phyloP scores from a whole-genome alignment of 2,329 filamentous ascomycete genomes.

The Neofusicoccum sp. region DNA sequence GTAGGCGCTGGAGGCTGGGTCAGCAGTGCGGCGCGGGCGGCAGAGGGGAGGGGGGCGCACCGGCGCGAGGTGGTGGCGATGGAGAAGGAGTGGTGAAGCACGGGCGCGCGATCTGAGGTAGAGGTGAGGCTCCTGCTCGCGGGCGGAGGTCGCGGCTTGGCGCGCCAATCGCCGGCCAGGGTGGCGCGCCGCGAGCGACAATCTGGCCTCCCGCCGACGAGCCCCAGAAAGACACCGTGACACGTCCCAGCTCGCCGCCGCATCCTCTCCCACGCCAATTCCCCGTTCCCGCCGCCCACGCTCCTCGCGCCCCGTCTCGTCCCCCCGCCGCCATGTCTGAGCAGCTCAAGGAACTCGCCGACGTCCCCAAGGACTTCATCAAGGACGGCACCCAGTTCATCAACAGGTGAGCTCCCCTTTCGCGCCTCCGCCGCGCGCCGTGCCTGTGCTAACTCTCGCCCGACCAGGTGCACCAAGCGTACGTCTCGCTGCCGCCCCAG shows the following conservation, averaged over 20 bases:
- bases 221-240: slow-evolving; percentile 1
- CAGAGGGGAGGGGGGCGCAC: background rate
- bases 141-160: slow-evolving; percentile 15
- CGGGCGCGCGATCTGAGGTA: slow-evolving; percentile 12
- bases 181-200: slow-evolving; percentile 12
- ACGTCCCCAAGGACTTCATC: slow-evolving; percentile 47
- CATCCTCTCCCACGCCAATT: background rate
- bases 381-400: slow-evolving; percentile 51
- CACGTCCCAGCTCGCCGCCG: slow-evolving; percentile 7
- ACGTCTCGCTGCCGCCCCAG: slow-evolving; percentile 21
- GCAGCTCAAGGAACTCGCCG: slow-evolving; percentile 67
- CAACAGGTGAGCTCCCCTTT: slow-evolving; percentile 32
- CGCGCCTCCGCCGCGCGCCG: background rate
- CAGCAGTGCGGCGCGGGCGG: background rate
- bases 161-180: slow-evolving; percentile 12
- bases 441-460: background rate
- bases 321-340: slow-evolving; percentile 56
- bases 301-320: background rate
- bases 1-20: background rate
- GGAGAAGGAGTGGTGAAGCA: slow-evolving; percentile 13
- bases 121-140: slow-evolving; percentile 14
- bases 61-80: slow-evolving; percentile 5
- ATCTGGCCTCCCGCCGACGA: slow-evolving; percentile 16
- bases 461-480: slow-evolving; percentile 45
- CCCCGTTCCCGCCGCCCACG: background rate